Evolutionary conservation across 139 green algal genomes (phyloP), one percentile per base, ranked within the genome.

Genomic region (Chlorella vulgaris): DNA sequence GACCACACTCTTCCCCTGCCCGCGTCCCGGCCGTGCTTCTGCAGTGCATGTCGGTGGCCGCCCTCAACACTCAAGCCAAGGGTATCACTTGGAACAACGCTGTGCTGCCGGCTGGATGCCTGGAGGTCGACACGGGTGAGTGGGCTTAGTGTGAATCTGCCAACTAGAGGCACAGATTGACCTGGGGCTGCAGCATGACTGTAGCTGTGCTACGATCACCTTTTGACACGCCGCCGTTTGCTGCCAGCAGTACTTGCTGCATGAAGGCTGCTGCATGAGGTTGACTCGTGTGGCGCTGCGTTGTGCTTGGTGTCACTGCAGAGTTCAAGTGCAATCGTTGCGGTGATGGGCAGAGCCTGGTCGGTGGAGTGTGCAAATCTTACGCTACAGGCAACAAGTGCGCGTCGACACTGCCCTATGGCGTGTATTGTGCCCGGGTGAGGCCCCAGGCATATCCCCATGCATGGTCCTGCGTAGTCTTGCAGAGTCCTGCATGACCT

Each of bases 291-390:
- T 58, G 10, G 47, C 47, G 15, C 10, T 58, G 47, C 47, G 10
- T 15, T 58, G 47, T 58, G 47, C 47, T 58, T 58, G 15, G 15
- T 58, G 10, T 15, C 47, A 58, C 47, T 15, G 47, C 47, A 58
- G 47, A 69, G 62, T 69, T 69, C 62, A 69, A 69, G 62, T 69
- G 62, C 62, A 69, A 39, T 35, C 62, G 62, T 18, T 69, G 62
- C 62, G 29, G 18, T 39, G 15, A 69, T 24, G 39, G 18, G 4
- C 62, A 69, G 2, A 69, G 62, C 62, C 62, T 69, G 62, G 39
- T 29, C 2, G 8, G 8, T 43, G 62, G 62, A n/a, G 39, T 26
- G 62, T 69, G 62, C 31, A 8, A 28, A 29, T 2, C 31, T 4
- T 5, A 40, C 7, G 62, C 62, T 26, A 38, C 2, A 3, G 62